Evolutionary conservation across 352 stramenopile species (phyloP).

Genomic region (Peronospora farinosa): DNA sequence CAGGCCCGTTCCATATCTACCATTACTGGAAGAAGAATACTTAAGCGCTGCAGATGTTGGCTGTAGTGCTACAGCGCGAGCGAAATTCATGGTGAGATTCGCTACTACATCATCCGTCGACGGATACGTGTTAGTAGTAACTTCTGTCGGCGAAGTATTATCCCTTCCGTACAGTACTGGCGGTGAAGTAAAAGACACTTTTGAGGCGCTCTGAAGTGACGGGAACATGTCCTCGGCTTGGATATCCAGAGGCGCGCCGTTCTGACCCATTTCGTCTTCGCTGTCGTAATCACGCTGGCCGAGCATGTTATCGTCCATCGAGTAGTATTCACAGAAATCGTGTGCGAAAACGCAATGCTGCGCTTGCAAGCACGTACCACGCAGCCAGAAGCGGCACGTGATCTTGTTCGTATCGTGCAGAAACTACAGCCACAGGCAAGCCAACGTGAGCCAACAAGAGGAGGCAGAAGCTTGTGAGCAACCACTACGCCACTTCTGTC

Average conservation of each 20-base stretch:
- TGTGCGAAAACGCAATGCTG: conserved; percentile 80
- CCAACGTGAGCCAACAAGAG: conserved; percentile 25
- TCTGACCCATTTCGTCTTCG: conserved; percentile 62
- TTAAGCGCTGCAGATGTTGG: conserved; percentile 11
- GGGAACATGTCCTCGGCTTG: conserved; percentile 77
- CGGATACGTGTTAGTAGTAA: conserved; percentile 14
- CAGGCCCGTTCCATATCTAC: conserved; percentile 15
- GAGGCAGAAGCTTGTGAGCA: conserved; percentile 20
- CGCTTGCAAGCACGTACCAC: conserved; percentile 67
- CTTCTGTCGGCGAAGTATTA: conserved; percentile 2
- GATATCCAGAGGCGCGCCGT: conserved; percentile 42
- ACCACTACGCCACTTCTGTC: conserved; percentile 7
- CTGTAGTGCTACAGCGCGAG: conserved; percentile 62
- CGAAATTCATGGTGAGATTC: conserved; percentile 71
- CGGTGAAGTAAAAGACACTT: conserved; percentile 7
- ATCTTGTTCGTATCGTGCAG: conserved; percentile 78
- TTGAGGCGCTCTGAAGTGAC: conserved; percentile 41
- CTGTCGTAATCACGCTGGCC: conserved; percentile 63
- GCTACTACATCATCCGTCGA: conserved; percentile 22
- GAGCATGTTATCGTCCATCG: conserved; percentile 40
- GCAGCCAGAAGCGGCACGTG: conserved; percentile 82
- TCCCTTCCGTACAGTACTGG: conserved; percentile 9
- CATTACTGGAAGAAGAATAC: conserved; percentile 1
- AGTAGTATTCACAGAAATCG: conserved; percentile 71
- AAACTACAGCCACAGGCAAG: conserved; percentile 47